Evolutionary conservation across 2,329 filamentous ascomycete species (phyloP), one percentile per base, ranked within the genome.

Genomic region (Alternaria arborescens): DNA sequence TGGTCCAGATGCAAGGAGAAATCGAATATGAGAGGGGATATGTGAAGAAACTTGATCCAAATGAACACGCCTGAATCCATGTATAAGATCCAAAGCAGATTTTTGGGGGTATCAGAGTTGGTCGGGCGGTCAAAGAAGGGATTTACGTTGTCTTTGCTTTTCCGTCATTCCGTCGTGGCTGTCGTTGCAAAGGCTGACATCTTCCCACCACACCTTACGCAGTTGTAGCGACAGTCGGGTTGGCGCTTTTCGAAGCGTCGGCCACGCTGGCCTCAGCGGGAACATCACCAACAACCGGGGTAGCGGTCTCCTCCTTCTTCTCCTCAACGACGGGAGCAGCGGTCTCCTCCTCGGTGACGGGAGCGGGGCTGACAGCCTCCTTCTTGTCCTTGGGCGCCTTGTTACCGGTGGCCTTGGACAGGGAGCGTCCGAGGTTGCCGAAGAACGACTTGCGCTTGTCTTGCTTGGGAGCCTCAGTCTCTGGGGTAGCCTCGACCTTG

Each of bases 381-480:
- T 69, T 62, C 67, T 77, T 75, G 70, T 78, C 75, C 71, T 77
- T 71, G 68, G 73, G 57, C 5, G 44, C 76, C 71, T 80, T 79
- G 69, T 68, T 60, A 55, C 71, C 71, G 62, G 73, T 71, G 51
- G 78, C 77, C 74, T 81, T 81, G 76, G 75, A 79, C 68, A 77
- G 71, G 30, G 76, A 77, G 67, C 80, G 79, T 68, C 78, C 86
- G 74, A 91, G 87, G 73, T 89, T 89, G 71, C 87, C 88, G 81
- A 96, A 96, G 75, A 94, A 89, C 69, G 91, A 94, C 82, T 89
- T 88, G 80, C 93, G 91, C 91, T 96, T 97, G 82, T 87, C 86
- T 86, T 91, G 92, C 69, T 84, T 76, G 47, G 80, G 79, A 65
- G 84, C 79, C 68, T 68, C 66, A 11, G 43, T 32, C 55, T 71